Conservation (phyloP, 148 eudicot genomes). For the Salicornia ramosissima region DNA sequence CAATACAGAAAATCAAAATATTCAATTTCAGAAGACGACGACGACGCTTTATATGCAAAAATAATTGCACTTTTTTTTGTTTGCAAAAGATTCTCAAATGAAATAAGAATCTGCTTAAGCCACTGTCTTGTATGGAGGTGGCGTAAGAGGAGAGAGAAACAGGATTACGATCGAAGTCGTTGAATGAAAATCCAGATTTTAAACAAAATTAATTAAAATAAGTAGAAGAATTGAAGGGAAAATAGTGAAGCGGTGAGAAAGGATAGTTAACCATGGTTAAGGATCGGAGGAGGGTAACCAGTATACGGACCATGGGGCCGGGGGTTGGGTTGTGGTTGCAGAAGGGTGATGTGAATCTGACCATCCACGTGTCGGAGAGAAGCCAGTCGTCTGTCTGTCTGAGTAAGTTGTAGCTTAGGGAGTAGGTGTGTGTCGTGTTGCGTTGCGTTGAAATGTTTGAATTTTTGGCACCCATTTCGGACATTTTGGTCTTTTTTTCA, state of each 20-base stretch:
- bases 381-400: no score
- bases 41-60: no score
- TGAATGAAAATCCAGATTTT: no score
- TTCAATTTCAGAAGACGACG: not conserved
- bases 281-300: not conserved
- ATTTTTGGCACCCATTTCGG: no score
- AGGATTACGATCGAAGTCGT: no score
- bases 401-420: not conserved
- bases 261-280: slow-evolving; percentile 15
- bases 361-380: slow-evolving; percentile 23
- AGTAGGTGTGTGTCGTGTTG: slow-evolving; percentile 12
- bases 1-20: not conserved
- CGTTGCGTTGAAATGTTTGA: slow-evolving; percentile 21
- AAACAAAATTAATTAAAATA: no score
- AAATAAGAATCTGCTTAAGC: not conserved
- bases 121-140: not conserved
- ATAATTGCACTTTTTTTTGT: not conserved
- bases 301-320: not conserved
- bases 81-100: not conserved
- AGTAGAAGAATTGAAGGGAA: not conserved
- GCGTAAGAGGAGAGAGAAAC: no score
- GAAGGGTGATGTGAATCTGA: not conserved
- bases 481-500: no score
- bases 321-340: not conserved
- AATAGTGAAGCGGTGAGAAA: not conserved